Evolutionary conservation across 148 eudicot genomes (phyloP), one percentile per base, ranked within the genome.

Genomic region (Salicornia ramosissima): DNA sequence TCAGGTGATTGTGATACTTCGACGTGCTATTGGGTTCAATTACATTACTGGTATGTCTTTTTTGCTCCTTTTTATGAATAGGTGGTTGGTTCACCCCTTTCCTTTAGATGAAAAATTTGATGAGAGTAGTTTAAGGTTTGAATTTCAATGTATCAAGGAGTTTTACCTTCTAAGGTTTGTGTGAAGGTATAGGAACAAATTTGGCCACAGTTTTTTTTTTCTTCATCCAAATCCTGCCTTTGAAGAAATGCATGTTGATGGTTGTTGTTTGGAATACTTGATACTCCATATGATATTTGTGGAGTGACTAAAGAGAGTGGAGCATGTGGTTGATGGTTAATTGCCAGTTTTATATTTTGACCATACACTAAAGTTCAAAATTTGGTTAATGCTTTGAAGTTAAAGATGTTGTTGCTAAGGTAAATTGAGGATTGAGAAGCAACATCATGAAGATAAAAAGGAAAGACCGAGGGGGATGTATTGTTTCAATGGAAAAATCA

Each of bases 1-100:
- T 55, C 82, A 91, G 97, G 79, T 72, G 58, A 69, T 83, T 62
- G 75, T 91, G 66, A 77, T 87, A 55, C 76, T 91, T 40, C 77
- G 96, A 16, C 88, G 84, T 61, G 79, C 71, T 34, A 73, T 87
- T 54, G 86, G 84, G 29, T 83, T 81, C 71, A 57, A 69, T 64
- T 73, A 59, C 14, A 47, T 24, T 21, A n/a, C 50, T 39, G 82
- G 85, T 82, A 47, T 53, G 66, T 16, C 47, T 46, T 24, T 11
- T 54, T 22, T n/a, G n/a, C 59, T 36, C 4, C 4, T 36, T 36
- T 36, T 8, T 36, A 36, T 36, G n/a, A n/a, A n/a, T n/a, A n/a
- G n/a, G n/a, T n/a, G n/a, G n/a, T n/a, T n/a, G n/a, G n/a, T n/a
- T n/a, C n/a, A n/a, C n/a, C n/a, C n/a, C n/a, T n/a, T n/a, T n/a